A percentile compares a stretch with the other conserved stretches of the same genome.
Conservation (phyloP, 495 filamentous ascomycete species). For the Aspergillus nanangensis region DNA sequence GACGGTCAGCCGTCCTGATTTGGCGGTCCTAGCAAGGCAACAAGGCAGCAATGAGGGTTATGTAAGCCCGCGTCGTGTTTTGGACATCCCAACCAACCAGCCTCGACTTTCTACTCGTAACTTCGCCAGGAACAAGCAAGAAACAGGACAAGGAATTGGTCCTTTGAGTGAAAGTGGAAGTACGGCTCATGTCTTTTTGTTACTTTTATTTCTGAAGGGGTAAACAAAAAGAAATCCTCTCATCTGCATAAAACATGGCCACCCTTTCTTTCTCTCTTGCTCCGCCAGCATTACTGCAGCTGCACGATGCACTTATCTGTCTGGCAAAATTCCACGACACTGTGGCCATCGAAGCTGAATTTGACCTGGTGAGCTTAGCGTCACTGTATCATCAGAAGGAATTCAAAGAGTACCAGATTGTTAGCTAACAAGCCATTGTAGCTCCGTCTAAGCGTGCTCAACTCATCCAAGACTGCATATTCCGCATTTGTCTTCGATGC, state of each 20-base stretch:
- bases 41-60: slow-evolving; percentile 10
- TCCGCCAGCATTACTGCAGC: slow-evolving; percentile 63
- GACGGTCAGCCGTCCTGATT: too few relatives aligned
- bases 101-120: too few relatives aligned
- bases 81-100: too few relatives aligned
- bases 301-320: slow-evolving; percentile 84
- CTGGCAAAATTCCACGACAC: slow-evolving; percentile 89
- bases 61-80: slow-evolving; percentile 18
- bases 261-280: slow-evolving; percentile 74
- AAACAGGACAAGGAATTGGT: too few relatives aligned
- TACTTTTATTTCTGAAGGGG: too few relatives aligned
- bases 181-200: too few relatives aligned
- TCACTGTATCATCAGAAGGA: too few relatives aligned
- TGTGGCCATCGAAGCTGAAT: slow-evolving; percentile 78
- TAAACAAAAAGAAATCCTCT: too few relatives aligned
- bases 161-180: too few relatives aligned
- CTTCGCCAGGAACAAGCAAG: too few relatives aligned
- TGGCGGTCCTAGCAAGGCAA: not conserved
- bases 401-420: too few relatives aligned
- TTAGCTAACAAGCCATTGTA: slow-evolving; percentile 23
- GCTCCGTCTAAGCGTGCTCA: slow-evolving; percentile 80
- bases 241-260: slow-evolving; percentile 49
- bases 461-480: slow-evolving; percentile 91
- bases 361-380: slow-evolving; percentile 60
- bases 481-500: slow-evolving; percentile 72